Evolutionary conservation across 805 yeast genomes (phyloP).

Genomic region (Ogataea pini): DNA sequence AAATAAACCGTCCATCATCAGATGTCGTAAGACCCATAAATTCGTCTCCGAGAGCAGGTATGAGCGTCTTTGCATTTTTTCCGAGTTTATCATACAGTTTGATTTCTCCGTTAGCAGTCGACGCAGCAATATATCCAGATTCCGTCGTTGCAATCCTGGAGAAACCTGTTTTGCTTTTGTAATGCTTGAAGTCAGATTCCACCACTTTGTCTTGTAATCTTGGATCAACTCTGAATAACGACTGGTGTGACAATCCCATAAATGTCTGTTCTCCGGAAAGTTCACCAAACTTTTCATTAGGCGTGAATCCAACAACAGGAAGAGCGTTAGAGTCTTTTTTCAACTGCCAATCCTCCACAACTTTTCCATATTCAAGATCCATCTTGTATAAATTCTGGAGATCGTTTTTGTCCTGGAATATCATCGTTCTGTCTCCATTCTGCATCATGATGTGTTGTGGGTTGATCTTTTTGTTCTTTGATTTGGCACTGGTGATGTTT

Average conservation of each 20-base stretch:
- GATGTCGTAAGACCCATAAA: conserved; percentile 69
- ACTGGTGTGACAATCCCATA: conserved; percentile 64
- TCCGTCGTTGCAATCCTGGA: conserved; percentile 69
- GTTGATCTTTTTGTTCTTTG: conserved; percentile 41
- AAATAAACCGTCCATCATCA: conserved; percentile 76
- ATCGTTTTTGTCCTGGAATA: conserved; percentile 57
- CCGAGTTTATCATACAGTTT: conserved; percentile 74
- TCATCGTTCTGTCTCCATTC: conserved; percentile 66
- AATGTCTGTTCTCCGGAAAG: conserved; percentile 72
- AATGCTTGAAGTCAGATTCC: conserved; percentile 51
- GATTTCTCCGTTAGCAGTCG: conserved; percentile 73
- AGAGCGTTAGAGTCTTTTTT: conserved; percentile 35
- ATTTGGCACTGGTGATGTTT: conserved; percentile 52
- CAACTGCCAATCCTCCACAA: conserved; percentile 85
- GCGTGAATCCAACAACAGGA: conserved; percentile 61
- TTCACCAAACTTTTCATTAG: conserved; percentile 73
- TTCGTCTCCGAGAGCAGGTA: conserved; percentile 83
- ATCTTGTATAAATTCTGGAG: conserved; percentile 57
- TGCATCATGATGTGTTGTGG: conserved; percentile 78
- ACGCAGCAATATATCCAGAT: conserved; percentile 73
- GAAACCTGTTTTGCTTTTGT: conserved; percentile 57
- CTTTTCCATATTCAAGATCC: conserved; percentile 78
- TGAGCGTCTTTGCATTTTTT: conserved; percentile 68
- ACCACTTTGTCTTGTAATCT: conserved; percentile 66
- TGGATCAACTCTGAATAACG: conserved; percentile 79